Base-by-base conservation (phyloP, 2,329 filamentous ascomycete genomes). In the Alternaria longipes region DNA sequence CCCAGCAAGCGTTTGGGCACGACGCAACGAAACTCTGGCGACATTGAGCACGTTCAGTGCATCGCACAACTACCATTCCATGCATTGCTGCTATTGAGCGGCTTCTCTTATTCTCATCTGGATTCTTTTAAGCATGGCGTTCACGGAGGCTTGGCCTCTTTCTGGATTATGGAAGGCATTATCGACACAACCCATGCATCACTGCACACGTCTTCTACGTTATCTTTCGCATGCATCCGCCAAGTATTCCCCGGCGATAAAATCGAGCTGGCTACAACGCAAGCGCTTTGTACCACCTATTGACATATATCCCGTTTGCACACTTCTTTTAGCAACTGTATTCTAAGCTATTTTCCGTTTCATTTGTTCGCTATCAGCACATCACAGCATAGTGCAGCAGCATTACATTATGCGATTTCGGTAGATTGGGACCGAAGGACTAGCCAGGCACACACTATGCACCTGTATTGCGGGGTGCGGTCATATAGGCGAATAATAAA, bases 201-300 rank as follows among this genome's bases (percentile, higher is more conserved):
- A 24, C 53, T 60, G 50, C 45, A 61, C 42, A 58, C 45, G 24
- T 57, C 56, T 63, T 20, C 30, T 57, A 45, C 34, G 28, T 45
- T 50, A 49, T 47, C 28, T 55, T 58, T 53, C 38, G 9, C 40
- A 36, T 26, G 40, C 26, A 56, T 50, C 54, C 42, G 56, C 41
- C 53, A 52, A 46, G 55, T 57, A 63, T 56, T 57, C 63, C 59
- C 64, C 52, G 60, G 68, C 63, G 68, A 62, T 65, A 64, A 65
- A 47, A 55, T 26, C 51, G 40, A 60, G 63, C 68, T 24, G 34
- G 46, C 63, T 41, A 59, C 42, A 56, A 62, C 61, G 59, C 65
- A 73, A 69, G 66, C 68, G 70, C 67, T 69, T 58, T 69, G 63
- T 70, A 67, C 56, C 51, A 70, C 64, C 62, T 56, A 60, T 62